Base-by-base conservation (phyloP, 352 stramenopile species). In the Phytopythium sindhum region DNA sequence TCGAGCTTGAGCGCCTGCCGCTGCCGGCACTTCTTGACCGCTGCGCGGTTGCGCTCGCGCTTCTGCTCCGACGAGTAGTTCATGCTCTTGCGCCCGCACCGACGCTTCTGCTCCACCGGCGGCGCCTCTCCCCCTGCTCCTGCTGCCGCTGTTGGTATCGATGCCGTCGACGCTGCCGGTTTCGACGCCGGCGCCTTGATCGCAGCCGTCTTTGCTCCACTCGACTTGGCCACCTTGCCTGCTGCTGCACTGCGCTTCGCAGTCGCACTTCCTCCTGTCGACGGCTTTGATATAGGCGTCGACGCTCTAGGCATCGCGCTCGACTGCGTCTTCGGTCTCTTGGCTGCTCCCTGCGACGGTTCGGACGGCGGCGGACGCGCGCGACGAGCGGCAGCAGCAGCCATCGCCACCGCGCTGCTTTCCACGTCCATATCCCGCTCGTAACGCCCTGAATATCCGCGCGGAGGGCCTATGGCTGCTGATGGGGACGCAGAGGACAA, bases 51-150 rank as follows among this genome's bases (percentile, higher is more conserved):
- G 47, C 85, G 82, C 67, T 93, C 85, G 29, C 85, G 85, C 69
- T 93, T 93, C 47, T 93, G 79, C 58, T 91, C 82, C 0, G 81
- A 91, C 33, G 82, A 91, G 56, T 91, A 93, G 72, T 93, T 93
- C 85, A 93, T 93, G 60, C 79, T 91, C 72, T 93, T 93, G 50
- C 85, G 80, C 39, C 85, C 85, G 51, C 85, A 93, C 2, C 83
- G 83, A 15, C 83, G 79, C 64, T 92, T 92, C n/a, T 72, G 67
- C 14, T 77, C 69, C 2, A 21, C 41, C n/a, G 37, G 45, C 5
- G 31, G 23, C 21, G 26, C 39, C 0, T 21, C 12, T 11, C 37
- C 57, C 8, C n/a, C 44, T 51, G 21, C n/a, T 51, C n/a, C 44
- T 14, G 0, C n/a, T 29, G 21, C 44, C 5, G 21, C 5, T 17